Evolutionary conservation across 139 green algal genomes (phyloP).

Genomic region (Haematococcus lacustris): DNA sequence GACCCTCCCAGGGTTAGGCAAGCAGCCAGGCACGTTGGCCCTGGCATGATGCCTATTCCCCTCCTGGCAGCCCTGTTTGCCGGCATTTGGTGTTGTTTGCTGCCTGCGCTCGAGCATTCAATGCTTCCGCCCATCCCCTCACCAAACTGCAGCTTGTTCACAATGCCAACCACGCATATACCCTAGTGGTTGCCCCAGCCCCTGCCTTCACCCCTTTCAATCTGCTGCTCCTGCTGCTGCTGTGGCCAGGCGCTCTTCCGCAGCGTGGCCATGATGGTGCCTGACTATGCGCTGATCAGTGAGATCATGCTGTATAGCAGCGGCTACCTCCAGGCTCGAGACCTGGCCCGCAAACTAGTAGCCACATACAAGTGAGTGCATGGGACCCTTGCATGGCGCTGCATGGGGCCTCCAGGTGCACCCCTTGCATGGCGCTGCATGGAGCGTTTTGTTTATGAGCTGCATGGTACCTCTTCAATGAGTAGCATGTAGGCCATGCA

Average conservation of each 20-base stretch:
- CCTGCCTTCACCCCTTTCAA: background rate
- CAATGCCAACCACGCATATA: background rate
- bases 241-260: slow-evolving; percentile 44
- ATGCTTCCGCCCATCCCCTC: too few relatives aligned
- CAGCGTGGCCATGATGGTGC: slow-evolving; percentile 72
- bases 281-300: slow-evolving; percentile 63
- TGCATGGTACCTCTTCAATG: background rate
- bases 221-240: background rate
- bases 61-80: too few relatives aligned
- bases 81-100: too few relatives aligned
- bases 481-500: background rate
- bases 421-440: background rate
- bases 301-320: slow-evolving; percentile 57
- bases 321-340: slow-evolving; percentile 59
- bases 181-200: background rate
- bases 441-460: background rate
- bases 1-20: too few relatives aligned
- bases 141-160: too few relatives aligned
- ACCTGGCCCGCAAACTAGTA: slow-evolving; percentile 74
- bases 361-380: slow-evolving; percentile 57
- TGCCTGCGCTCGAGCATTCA: too few relatives aligned
- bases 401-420: background rate
- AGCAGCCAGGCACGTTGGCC: too few relatives aligned
- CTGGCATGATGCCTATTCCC: too few relatives aligned
- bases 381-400: background rate